Conservation (phyloP, 1,284 basidiomycete genomes). For the Neolentinus lepideus region DNA sequence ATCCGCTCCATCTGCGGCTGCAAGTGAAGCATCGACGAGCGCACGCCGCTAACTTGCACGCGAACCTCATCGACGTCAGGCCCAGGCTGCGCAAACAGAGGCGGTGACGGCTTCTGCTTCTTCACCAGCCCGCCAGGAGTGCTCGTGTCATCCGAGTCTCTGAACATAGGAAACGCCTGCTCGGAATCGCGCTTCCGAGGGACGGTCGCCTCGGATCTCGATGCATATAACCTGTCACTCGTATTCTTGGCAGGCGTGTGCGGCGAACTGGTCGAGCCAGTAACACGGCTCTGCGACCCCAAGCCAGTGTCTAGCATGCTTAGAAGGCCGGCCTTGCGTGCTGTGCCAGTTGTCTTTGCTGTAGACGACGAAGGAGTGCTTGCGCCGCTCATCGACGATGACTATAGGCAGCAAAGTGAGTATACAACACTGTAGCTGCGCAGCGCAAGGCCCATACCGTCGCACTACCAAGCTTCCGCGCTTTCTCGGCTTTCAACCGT, state of each 20-base stretch:
- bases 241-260: no score
- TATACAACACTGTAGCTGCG: background rate
- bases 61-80: constrained; percentile 16
- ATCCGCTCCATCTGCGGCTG: constrained; percentile 16
- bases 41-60: constrained; percentile 19
- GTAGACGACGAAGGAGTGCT: background rate
- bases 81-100: background rate
- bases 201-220: constrained; percentile 9
- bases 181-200: constrained; percentile 27
- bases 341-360: background rate
- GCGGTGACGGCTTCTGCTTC: constrained; percentile 1
- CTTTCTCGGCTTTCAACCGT: constrained; percentile 16
- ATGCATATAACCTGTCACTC: no score
- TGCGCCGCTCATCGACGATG: background rate
- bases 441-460: background rate
- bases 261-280: no score
- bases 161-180: constrained; percentile 16
- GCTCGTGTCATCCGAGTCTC: background rate
- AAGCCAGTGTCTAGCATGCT: background rate
- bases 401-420: background rate
- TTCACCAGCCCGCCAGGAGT: background rate
- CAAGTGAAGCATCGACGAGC: constrained; percentile 16
- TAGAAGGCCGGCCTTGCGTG: background rate
- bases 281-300: no score
- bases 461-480: background rate